Conservation (phyloP, 2,329 filamentous ascomycete species). For the Aspergillus luchuensis region DNA sequence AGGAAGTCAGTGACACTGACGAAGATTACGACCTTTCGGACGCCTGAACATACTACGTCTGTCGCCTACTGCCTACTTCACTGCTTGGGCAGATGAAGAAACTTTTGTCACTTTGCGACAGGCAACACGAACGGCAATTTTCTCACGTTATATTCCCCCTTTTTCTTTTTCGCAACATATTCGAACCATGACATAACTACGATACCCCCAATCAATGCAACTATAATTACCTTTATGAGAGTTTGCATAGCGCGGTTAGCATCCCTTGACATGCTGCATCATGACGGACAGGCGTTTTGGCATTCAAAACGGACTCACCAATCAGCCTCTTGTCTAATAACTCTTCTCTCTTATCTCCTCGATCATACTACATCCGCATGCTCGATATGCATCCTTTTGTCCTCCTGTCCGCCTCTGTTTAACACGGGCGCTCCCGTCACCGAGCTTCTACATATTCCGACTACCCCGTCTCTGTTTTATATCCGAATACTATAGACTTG, state of each 20-base stretch:
- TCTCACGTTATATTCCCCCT: constrained; percentile 7
- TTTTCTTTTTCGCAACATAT: constrained; percentile 21
- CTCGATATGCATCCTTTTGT: background rate
- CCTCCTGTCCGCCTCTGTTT: background rate
- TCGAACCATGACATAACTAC: constrained; percentile 30
- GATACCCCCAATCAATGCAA: constrained; percentile 42
- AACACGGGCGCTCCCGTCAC: background rate
- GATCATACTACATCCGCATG: constrained; percentile 6
- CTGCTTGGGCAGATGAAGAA: background rate
- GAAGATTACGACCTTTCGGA: constrained; percentile 38
- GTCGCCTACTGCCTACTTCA: background rate
- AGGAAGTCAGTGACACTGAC: constrained; percentile 39
- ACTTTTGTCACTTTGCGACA: background rate
- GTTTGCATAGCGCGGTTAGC: constrained; percentile 46
- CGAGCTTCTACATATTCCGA: background rate
- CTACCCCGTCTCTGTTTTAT: background rate
- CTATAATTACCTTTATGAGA: constrained; percentile 28
- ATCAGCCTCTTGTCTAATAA: constrained; percentile 4
- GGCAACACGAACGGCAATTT: constrained; percentile 7
- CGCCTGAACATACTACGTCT: background rate
- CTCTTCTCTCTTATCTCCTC: constrained; percentile 4
- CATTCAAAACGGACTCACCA: constrained; percentile 22
- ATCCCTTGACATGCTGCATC: constrained; percentile 38
- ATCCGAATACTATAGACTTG: background rate
- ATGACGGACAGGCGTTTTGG: constrained; percentile 39